phyloP scores from a whole-genome alignment of 2,329 filamentous ascomycete genomes.

The Aspergillus ochraceoroseus region DNA sequence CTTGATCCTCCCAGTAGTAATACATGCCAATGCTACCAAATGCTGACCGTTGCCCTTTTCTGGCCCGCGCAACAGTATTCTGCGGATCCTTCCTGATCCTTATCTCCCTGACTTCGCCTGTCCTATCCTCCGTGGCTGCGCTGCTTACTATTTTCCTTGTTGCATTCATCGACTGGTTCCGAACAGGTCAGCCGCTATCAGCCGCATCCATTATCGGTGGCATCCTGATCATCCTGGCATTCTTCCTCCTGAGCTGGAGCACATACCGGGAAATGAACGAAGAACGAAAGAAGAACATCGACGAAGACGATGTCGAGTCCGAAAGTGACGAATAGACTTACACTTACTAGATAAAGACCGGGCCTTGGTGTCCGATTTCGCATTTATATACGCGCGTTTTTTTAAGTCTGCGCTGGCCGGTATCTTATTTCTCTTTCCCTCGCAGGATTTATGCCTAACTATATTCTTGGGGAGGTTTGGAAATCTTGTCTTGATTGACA shows the following conservation, averaged over 20 bases:
- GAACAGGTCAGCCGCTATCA: constrained; percentile 72
- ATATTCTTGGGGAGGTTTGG: no score
- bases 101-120: constrained; percentile 87
- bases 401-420: no score
- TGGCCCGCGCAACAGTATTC: constrained; percentile 52
- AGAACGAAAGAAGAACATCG: constrained; percentile 60
- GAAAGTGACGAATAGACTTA: constrained; percentile 37
- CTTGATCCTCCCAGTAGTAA: no score
- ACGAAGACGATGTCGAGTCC: constrained; percentile 41
- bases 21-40: background rate
- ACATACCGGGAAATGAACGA: constrained; percentile 92
- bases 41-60: constrained; percentile 2
- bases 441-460: no score
- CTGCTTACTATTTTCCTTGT: constrained; percentile 96
- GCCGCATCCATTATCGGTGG: constrained; percentile 76
- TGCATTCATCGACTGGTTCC: constrained; percentile 80
- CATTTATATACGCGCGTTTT: background rate
- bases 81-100: constrained; percentile 89
- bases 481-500: no score
- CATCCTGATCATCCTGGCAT: constrained; percentile 78
- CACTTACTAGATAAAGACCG: background rate
- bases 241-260: constrained; percentile 80
- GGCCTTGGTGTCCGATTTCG: no score
- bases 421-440: no score
- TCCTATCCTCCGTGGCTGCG: constrained; percentile 85